These are phyloP conservation scores for Eremothecium sinecaudum DNA, from an alignment of 1,139 yeast genomes.

Conservation along the genomic window DNA sequence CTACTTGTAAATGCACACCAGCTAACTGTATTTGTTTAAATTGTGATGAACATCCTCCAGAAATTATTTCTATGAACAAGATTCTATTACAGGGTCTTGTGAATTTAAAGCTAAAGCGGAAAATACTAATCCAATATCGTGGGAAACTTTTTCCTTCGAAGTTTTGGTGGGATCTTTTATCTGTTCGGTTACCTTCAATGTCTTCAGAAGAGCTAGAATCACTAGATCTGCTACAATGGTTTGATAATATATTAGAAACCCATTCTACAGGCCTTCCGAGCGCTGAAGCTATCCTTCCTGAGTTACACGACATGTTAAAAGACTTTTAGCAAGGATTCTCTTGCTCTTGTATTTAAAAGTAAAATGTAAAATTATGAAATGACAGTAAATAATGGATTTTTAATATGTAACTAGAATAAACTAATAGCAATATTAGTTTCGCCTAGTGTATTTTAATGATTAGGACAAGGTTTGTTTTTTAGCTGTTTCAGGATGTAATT, in stretches of 20 bases:
- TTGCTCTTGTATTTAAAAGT: too few relatives aligned
- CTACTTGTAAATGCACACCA: constrained; percentile 14
- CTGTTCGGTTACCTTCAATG: constrained; percentile 21
- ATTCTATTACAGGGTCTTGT: constrained; percentile 21
- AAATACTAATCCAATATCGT: constrained; percentile 23
- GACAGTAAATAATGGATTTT: too few relatives aligned
- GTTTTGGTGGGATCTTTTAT: constrained; percentile 29
- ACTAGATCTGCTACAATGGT: constrained; percentile 24
- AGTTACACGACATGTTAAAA: neutral
- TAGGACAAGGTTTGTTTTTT: too few relatives aligned
- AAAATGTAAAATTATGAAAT: too few relatives aligned
- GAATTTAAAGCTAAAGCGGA: constrained; percentile 20
- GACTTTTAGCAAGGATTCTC: too few relatives aligned
- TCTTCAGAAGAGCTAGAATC: constrained; percentile 16
- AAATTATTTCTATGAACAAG: constrained; percentile 22
- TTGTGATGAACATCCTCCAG: constrained; percentile 24
- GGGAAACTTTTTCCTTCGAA: constrained; percentile 25
- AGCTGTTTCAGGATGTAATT: constrained; percentile 24
- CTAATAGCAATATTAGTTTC: too few relatives aligned
- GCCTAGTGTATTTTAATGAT: too few relatives aligned
- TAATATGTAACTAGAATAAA: too few relatives aligned
- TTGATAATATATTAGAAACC: constrained; percentile 18
- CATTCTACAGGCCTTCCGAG: constrained; percentile 11
- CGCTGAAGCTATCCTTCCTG: neutral
- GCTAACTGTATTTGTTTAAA: constrained; percentile 20